A percentile compares a stretch with the other conserved stretches of the same genome.
These are phyloP conservation scores for Scheffersomyces insectosa DNA, from an alignment of 1,139 yeast genomes.

Conservation along the genomic window DNA sequence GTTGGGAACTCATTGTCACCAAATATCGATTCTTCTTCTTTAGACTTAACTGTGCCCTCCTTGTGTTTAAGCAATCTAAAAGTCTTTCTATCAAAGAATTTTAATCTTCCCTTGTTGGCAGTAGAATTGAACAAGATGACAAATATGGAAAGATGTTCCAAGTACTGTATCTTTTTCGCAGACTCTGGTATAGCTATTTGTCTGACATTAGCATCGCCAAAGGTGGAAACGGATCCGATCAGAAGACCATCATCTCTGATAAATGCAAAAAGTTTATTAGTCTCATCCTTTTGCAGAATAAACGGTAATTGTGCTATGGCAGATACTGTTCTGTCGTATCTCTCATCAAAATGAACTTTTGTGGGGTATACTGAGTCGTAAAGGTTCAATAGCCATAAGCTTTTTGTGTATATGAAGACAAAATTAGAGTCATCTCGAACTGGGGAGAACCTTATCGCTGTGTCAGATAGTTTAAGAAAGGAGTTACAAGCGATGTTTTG, in stretches of 20 bases:
- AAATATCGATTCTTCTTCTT: conserved; percentile 24
- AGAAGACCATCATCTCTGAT: conserved; percentile 55
- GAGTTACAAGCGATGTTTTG: conserved; percentile 3
- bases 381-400: conserved; percentile 45
- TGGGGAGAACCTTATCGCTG: conserved; percentile 16
- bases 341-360: conserved; percentile 42
- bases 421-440: conserved; percentile 15
- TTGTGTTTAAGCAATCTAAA: conserved; percentile 15
- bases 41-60: conserved; percentile 18
- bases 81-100: conserved; percentile 36
- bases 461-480: conserved; percentile 26
- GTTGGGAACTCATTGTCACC: conserved; percentile 35
- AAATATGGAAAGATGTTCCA: conserved; percentile 24
- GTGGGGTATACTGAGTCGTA: conserved; percentile 35
- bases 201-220: conserved; percentile 25
- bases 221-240: conserved; percentile 30
- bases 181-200: conserved; percentile 38
- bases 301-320: conserved; percentile 8
- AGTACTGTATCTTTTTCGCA: conserved; percentile 27
- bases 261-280: conserved; percentile 27
- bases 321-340: conserved; percentile 23
- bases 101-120: conserved; percentile 22
- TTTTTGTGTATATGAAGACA: conserved; percentile 33
- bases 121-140: conserved; percentile 39
- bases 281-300: conserved; percentile 3